Evolutionary conservation across 140 eudicot species (phyloP), one percentile per base, ranked within the genome.

Genomic region (Anethum foeniculum): DNA sequence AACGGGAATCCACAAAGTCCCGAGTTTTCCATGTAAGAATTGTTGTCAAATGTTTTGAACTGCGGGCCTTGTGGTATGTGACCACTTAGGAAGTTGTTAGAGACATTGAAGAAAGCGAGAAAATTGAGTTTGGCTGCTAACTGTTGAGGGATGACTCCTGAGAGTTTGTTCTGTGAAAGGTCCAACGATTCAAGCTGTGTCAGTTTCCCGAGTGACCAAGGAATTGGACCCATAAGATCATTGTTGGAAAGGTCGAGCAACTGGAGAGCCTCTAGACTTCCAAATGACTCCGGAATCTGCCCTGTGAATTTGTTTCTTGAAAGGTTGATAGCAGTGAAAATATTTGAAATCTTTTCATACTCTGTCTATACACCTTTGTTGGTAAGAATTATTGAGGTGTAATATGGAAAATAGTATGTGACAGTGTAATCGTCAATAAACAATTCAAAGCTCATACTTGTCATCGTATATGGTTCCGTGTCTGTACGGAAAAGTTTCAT

Each of bases 61-160:
- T 84, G 87, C 54, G 69, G 62, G 4, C 88, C 88, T 28, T 72
- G 77, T 1, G 90, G 90, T 58, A 87, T 87, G 60, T 19, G 54
- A 5, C 90, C 90, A 43, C 28, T 19, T 5, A 84, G 87, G 19
- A 11, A 78, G 85, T 83, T 83, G 62, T 39, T 43, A 0, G 87
- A 86, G 19, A 86, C 87, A 39, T 86, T 84, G 28, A 87, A 77
- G 81, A 82, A 34, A 0, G 60, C 83, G 3, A 87, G 88, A 44
- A 82, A 84, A 34, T 65, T 71, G 16, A 87, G 56, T 15, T 23
- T 7, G 32, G 30, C 77, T 23, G 65, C 28, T 6, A 87, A 30
- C 32, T 75, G 82, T n/a, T 51, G 73, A 14, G 90, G 90, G 14
- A 87, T 82, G 30, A 46, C 76, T 76, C 90, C 88, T 0, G 81